Conservation (phyloP, 768 basidiomycete genomes). For the Leucocoprinus birnbaumii region DNA sequence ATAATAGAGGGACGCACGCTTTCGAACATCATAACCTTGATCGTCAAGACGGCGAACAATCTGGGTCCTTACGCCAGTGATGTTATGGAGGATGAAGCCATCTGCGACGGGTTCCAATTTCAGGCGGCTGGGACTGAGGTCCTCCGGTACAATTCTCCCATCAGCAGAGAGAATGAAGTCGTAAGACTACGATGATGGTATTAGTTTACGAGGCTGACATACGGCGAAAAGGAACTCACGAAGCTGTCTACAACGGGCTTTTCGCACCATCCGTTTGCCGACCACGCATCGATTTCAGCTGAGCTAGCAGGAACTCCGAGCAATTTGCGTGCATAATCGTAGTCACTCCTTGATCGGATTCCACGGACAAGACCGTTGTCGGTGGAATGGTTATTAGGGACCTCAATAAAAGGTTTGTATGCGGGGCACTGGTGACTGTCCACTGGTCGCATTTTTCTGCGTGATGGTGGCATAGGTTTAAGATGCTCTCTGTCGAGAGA, state of each 20-base stretch:
- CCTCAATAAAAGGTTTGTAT: slow-evolving; percentile 48
- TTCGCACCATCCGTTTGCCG: slow-evolving; percentile 72
- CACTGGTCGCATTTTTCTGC: slow-evolving; percentile 57
- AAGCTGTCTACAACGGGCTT: slow-evolving; percentile 64
- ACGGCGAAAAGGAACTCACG: slow-evolving; percentile 38
- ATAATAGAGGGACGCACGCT: slow-evolving; percentile 46
- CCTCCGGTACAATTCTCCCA: slow-evolving; percentile 56
- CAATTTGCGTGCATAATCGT: slow-evolving; percentile 79
- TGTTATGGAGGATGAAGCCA: slow-evolving; percentile 75
- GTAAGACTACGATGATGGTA: slow-evolving; percentile 56
- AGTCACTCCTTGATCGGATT: slow-evolving; percentile 69
- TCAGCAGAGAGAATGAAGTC: slow-evolving; percentile 76
- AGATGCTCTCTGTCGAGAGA: slow-evolving; percentile 55
- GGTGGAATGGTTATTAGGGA: slow-evolving; percentile 26
- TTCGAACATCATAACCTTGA: slow-evolving; percentile 83
- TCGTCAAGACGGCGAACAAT: slow-evolving; percentile 81
- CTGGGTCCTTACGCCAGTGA: slow-evolving; percentile 75
- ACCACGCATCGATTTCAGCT: slow-evolving; percentile 58
- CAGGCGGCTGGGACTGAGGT: slow-evolving; percentile 60
- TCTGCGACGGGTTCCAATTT: slow-evolving; percentile 63
- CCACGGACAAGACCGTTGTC: slow-evolving; percentile 56
- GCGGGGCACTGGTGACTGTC: slow-evolving; percentile 74
- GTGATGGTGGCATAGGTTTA: slow-evolving; percentile 52
- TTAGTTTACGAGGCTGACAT: not conserved
- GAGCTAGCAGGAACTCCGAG: slow-evolving; percentile 49